Evolutionary conservation across 176 grass and related monocot genomes (phyloP).

Genomic region (Neostapfia colusana): DNA sequence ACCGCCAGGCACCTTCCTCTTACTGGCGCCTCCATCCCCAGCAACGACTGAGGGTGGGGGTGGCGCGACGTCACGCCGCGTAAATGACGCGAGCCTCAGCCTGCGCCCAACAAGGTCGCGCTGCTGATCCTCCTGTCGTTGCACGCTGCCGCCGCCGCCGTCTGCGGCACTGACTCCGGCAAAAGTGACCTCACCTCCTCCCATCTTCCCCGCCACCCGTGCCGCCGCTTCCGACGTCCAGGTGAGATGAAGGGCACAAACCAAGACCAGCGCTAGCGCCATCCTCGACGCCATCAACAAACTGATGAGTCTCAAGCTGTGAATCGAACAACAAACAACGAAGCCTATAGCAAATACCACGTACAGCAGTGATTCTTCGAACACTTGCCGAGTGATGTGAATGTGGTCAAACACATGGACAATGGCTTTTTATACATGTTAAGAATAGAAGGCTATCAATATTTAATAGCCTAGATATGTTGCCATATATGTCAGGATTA

Average conservation of each 20-base stretch:
- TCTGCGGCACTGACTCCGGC: not conserved
- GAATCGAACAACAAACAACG: not conserved
- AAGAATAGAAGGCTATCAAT: too few species aligned
- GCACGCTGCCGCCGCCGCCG: not conserved
- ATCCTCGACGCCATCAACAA: not conserved
- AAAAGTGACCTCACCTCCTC: conserved; percentile 19
- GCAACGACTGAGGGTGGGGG: not conserved
- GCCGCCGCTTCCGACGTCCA: conserved; percentile 17
- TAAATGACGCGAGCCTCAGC: conserved; percentile 28
- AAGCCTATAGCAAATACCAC: not conserved
- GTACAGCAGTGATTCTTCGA: not conserved
- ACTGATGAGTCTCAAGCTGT: not conserved
- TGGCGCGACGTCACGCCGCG: not conserved
- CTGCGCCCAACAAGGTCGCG: not conserved
- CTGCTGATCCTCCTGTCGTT: not conserved
- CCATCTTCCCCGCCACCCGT: not conserved
- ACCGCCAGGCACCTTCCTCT: conserved; percentile 43
- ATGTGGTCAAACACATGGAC: conserved; percentile 5
- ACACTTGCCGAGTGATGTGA: not conserved
- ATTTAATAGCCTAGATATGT: too few species aligned
- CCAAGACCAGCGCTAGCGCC: not conserved
- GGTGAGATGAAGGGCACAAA: not conserved
- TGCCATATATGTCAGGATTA: too few species aligned
- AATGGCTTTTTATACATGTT: too few species aligned
- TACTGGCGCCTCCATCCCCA: not conserved